Percentiles rank a stretch among this genome's conserved stretches.
phyloP scores from a whole-genome alignment of 148 eudicot species.

The Camellia lanceoleosa region DNA sequence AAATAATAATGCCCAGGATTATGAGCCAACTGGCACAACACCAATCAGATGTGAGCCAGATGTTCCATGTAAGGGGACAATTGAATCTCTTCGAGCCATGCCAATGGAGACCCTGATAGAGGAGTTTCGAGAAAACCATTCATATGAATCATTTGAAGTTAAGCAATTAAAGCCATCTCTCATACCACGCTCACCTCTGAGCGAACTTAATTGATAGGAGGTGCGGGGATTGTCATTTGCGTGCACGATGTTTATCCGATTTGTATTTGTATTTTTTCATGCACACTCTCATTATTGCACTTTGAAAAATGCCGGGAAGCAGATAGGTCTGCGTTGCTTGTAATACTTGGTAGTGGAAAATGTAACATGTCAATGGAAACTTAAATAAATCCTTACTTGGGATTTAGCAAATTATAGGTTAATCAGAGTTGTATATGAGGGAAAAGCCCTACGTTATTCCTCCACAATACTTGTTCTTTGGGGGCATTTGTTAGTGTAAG shows the following conservation, averaged over 20 bases:
- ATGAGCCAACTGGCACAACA: constrained; percentile 84
- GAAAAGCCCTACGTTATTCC: neutral
- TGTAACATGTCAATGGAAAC: neutral
- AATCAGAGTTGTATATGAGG: constrained; percentile 11
- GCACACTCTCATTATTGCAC: constrained; percentile 24
- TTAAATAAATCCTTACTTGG: constrained; percentile 56
- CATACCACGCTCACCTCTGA: constrained; percentile 78
- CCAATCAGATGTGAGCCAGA: constrained; percentile 72
- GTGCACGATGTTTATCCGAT: constrained; percentile 1
- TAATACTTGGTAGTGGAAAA: constrained; percentile 6
- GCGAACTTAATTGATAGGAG: constrained; percentile 51
- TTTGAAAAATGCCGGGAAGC: constrained; percentile 13
- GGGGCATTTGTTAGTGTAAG: constrained; percentile 12
- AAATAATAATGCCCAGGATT: constrained; percentile 47
- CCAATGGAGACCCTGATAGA: constrained; percentile 82
- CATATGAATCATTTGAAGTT: constrained; percentile 62
- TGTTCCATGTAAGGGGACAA: constrained; percentile 74
- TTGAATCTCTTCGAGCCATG: constrained; percentile 77
- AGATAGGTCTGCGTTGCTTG: constrained; percentile 13
- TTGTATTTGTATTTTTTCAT: constrained; percentile 31
- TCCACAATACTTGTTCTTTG: neutral
- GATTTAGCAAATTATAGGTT: constrained; percentile 33
- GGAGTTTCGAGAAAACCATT: constrained; percentile 81
- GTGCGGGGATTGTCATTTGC: constrained; percentile 6
- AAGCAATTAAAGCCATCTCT: constrained; percentile 64